phyloP scores from a whole-genome alignment of 148 eudicot species.

The Camellia lanceoleosa region DNA sequence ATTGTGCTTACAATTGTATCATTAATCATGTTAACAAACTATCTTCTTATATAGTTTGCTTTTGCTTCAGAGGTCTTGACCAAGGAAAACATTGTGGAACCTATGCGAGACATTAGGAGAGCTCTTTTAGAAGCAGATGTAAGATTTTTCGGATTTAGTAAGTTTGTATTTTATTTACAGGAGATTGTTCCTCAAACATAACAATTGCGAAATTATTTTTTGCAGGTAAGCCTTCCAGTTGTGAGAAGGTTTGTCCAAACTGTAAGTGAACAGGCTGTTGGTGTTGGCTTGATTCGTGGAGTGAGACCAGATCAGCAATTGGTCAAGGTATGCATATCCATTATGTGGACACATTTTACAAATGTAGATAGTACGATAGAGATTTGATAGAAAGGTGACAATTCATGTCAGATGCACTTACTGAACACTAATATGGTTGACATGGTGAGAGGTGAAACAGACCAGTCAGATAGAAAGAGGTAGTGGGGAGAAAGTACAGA shows the following conservation, averaged over 20 bases:
- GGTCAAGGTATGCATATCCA: slow-evolving; percentile 69
- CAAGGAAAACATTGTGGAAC: slow-evolving; percentile 92
- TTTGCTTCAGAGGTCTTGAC: slow-evolving; percentile 76
- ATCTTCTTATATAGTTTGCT: background rate
- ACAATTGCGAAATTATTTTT: slow-evolving; percentile 3
- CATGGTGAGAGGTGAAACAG: background rate
- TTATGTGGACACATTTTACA: background rate
- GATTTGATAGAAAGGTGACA: background rate
- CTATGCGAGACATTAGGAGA: slow-evolving; percentile 95
- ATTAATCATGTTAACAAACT: slow-evolving; percentile 3
- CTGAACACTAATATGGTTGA: background rate
- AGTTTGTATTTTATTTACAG: background rate
- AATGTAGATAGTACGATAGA: background rate
- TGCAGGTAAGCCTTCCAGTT: slow-evolving; percentile 97
- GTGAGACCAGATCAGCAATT: slow-evolving; percentile 96
- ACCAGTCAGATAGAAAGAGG: background rate
- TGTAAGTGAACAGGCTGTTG: slow-evolving; percentile 89
- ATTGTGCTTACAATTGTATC: background rate
- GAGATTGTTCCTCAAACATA: background rate
- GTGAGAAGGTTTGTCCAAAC: slow-evolving; percentile 94
- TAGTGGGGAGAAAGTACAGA: background rate
- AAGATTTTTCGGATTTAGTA: slow-evolving; percentile 22
- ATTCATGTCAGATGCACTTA: background rate
- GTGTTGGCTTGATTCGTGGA: slow-evolving; percentile 77
- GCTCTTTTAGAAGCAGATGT: slow-evolving; percentile 99